Base-by-base conservation (phyloP, 1,139 yeast species). In the Suhomyces anneliseae region DNA sequence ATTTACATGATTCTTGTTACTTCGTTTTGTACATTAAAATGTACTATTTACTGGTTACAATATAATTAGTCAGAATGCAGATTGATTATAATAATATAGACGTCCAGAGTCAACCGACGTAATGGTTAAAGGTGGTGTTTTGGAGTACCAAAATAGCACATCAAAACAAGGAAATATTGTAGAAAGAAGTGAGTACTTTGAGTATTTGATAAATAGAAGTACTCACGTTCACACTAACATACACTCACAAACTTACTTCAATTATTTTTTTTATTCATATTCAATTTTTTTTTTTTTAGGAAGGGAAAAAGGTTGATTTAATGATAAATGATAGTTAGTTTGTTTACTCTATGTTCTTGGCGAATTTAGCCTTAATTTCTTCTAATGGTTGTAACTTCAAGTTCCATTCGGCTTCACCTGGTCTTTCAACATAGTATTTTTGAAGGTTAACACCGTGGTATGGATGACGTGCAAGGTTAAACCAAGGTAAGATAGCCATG, bases 391-490 rank as follows among this genome's bases (percentile, higher is more conserved):
- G 72, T 65, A 72, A 70, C 36, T 60, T 59, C 55, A 75, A 74
- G 27, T 78, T 79, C 81, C 81, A 76, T 32, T 61, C 69, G 60
- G 74, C 79, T 61, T 76, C 81, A 39, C 81, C 81, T 10, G 76
- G 73, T 61, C 92, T 75, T 45, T 76, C 78, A 66, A 82, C 88
- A 64, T 85, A 85, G 65, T 86, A 86, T 64, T 81, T 85, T 56
- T 77, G 73, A 49, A 86, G 73, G 62, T 85, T 86, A 48, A 87
- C 84, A 34, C 95, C 95, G 66, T 89, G 96, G 70, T 83, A 85
- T 57, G 89, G 90, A 67, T 89, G 96, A 62, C 83, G 71, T 43
- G 85, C 90, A 54, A 87, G 71, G 69, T 89, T 89, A 74, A 89
- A 87, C 90, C 92, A 85, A 35, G 96, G 96, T 59, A 88, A 68